A percentile compares a stretch with the other conserved stretches of the same genome.
Conservation (phyloP, 345 rosid species). For the Erodium maritimum region DNA sequence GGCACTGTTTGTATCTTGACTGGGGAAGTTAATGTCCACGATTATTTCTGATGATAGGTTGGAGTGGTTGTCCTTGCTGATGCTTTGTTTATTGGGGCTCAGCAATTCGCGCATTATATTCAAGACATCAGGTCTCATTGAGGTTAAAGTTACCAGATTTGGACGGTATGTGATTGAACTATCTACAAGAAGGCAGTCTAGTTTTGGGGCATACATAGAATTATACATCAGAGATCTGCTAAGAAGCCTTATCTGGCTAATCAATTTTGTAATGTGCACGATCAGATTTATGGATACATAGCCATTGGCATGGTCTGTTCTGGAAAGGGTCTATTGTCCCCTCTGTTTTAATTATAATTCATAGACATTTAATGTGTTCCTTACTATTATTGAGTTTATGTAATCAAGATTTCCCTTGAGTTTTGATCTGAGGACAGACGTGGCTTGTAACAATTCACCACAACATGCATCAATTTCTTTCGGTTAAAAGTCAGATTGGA, state of each 20-base stretch:
- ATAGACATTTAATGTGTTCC: no score
- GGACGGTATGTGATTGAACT: slow-evolving; percentile 6
- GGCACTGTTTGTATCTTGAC: neutral
- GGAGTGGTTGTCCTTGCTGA: slow-evolving; percentile 62
- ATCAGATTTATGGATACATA: neutral
- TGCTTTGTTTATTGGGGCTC: slow-evolving; percentile 67
- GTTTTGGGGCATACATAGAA: neutral
- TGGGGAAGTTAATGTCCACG: neutral
- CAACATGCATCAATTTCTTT: no score
- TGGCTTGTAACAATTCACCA: neutral
- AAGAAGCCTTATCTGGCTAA: neutral
- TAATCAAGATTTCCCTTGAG: neutral
- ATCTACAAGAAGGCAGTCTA: slow-evolving; percentile 5
- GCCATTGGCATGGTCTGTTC: no score
- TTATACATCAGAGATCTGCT: neutral
- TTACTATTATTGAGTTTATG: no score
- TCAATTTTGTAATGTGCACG: neutral
- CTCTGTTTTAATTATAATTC: no score
- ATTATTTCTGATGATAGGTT: slow-evolving; percentile 25
- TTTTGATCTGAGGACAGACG: neutral
- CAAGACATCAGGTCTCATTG: slow-evolving; percentile 64
- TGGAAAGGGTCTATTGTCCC: no score
- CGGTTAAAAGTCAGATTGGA: no score
- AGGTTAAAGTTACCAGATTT: slow-evolving; percentile 8
- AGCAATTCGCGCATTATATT: slow-evolving; percentile 57